Conservation (phyloP, 139 green algal genomes). For the Chlorella vulgaris region DNA sequence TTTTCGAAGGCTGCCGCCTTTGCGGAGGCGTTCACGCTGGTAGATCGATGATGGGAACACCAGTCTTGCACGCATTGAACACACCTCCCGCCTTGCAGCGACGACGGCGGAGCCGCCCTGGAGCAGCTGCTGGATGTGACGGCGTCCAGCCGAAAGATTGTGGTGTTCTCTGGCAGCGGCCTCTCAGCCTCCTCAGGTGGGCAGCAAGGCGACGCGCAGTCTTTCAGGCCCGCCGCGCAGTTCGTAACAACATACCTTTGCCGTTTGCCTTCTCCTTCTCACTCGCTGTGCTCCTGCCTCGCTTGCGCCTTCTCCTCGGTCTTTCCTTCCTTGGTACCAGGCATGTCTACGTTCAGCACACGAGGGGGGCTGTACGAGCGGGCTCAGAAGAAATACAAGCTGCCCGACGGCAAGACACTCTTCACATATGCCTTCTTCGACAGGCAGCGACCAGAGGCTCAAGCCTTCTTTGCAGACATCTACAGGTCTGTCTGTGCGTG, state of each 20-base stretch:
- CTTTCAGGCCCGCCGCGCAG: not conserved
- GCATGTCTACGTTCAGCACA: constrained; percentile 92
- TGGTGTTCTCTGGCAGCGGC: constrained; percentile 88
- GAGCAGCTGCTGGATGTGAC: constrained; percentile 22
- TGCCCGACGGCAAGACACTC: constrained; percentile 84
- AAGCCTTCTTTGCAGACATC: constrained; percentile 88
- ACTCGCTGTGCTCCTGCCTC: not conserved
- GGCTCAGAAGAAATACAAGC: constrained; percentile 73
- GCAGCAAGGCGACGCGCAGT: not conserved
- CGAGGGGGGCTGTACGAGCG: constrained; percentile 86
- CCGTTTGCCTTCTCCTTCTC: not conserved
- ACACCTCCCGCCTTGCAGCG: too few species aligned
- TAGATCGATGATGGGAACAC: too few species aligned
- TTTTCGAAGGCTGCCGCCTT: not conserved
- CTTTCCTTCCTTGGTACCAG: too few species aligned
- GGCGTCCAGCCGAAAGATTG: constrained; percentile 37
- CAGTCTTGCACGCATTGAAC: too few species aligned
- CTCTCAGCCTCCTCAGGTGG: constrained; percentile 80
- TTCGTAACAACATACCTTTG: too few species aligned
- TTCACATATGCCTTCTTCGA: constrained; percentile 91
- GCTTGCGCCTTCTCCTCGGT: not conserved
- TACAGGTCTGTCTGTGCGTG: constrained; percentile 44
- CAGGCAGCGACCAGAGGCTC: constrained; percentile 43
- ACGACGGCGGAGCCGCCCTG: not conserved
- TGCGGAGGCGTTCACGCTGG: too few species aligned